phyloP scores from a whole-genome alignment of 202 grass and related monocot species.

The Panicum hallii region DNA sequence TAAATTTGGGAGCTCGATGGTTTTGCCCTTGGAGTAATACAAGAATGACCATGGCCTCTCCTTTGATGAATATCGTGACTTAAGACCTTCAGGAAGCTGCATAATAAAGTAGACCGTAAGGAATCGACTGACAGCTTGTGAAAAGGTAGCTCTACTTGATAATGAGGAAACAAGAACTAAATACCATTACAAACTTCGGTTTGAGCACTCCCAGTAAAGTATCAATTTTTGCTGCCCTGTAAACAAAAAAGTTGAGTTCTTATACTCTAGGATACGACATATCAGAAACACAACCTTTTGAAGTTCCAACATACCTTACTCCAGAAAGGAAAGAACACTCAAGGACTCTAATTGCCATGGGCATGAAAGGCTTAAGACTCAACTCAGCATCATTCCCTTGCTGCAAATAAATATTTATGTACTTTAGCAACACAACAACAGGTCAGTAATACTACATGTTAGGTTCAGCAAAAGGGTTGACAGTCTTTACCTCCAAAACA shows the following conservation, averaged over 20 bases:
- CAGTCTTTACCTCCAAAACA: constrained; percentile 72
- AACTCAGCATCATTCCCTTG: constrained; percentile 75
- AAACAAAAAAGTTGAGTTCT: constrained; percentile 19
- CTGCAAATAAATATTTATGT: constrained; percentile 54
- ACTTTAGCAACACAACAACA: constrained; percentile 1
- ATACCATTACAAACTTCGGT: constrained; percentile 83
- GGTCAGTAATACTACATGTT: neutral
- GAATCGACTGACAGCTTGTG: neutral
- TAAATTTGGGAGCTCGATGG: constrained; percentile 48
- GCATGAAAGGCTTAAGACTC: constrained; percentile 74
- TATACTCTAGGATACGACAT: neutral
- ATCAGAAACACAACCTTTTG: constrained; percentile 34
- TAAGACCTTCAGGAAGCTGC: constrained; percentile 74
- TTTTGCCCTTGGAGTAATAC: constrained; percentile 72
- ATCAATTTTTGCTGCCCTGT: constrained; percentile 64
- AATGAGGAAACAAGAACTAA: constrained; percentile 4
- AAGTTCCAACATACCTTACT: constrained; percentile 59
- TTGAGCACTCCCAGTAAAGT: constrained; percentile 64
- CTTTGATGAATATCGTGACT: constrained; percentile 41
- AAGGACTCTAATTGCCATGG: constrained; percentile 71
- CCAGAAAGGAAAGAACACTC: constrained; percentile 96
- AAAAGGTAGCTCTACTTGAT: neutral
- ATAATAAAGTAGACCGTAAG: constrained; percentile 23
- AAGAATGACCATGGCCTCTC: constrained; percentile 52
- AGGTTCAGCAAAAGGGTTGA: neutral